Conservation (phyloP, 495 filamentous ascomycete species). For the Lindgomyces ingoldianus region DNA sequence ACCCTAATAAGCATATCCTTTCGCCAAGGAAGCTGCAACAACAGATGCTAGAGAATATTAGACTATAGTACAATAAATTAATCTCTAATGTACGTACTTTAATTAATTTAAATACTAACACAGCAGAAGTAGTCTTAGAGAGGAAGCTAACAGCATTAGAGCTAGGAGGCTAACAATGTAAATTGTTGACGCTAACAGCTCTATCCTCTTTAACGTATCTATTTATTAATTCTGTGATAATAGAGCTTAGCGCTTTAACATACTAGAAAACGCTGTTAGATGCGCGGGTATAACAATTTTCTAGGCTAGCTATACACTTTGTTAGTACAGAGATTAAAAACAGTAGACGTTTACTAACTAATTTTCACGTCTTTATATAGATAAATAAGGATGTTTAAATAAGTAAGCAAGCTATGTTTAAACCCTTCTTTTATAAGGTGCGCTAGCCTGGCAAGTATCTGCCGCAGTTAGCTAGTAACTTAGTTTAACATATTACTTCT, state of each 20-base stretch:
- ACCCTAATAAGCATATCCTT: slow-evolving; percentile 12
- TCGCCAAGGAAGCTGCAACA: slow-evolving; percentile 7
- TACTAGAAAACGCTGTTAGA: no score
- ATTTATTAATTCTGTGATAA: no score
- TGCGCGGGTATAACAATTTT: slow-evolving; percentile 20
- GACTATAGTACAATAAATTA: slow-evolving; percentile 13
- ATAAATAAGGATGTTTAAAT: slow-evolving; percentile 12
- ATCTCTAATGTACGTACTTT: slow-evolving; percentile 10
- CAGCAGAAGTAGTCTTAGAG: slow-evolving; percentile 14
- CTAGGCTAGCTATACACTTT: slow-evolving; percentile 12
- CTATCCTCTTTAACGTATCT: no score
- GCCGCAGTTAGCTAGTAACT: slow-evolving; percentile 13
- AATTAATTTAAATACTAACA: slow-evolving; percentile 13
- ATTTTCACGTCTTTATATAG: slow-evolving; percentile 6
- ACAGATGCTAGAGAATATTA: slow-evolving; percentile 14
- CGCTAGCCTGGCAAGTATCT: slow-evolving; percentile 1
- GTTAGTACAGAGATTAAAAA: slow-evolving; percentile 11
- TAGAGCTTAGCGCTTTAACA: no score
- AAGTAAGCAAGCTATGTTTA: slow-evolving; percentile 9
- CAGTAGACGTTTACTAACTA: slow-evolving; percentile 15
- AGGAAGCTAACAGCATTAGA: slow-evolving; percentile 14
- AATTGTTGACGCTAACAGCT: slow-evolving; percentile 1
- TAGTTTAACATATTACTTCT: slow-evolving; percentile 5
- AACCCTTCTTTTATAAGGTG: slow-evolving; percentile 12
- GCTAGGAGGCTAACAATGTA: slow-evolving; percentile 11